These are phyloP conservation scores for Solanum clarkiae DNA, from an alignment of 257 asterid genomes.

Conservation along the genomic window DNA sequence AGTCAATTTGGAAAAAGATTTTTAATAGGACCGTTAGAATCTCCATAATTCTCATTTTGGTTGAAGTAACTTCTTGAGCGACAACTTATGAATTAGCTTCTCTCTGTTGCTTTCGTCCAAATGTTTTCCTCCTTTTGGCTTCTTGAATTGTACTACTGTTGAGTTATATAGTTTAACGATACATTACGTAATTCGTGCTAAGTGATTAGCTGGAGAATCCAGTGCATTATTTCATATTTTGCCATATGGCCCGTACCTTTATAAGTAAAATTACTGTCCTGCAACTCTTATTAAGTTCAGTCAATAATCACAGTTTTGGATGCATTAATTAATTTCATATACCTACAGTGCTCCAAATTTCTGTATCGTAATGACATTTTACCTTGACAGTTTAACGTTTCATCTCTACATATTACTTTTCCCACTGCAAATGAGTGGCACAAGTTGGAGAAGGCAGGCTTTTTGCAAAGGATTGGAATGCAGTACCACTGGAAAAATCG, in stretches of 20 bases:
- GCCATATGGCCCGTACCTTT: not conserved
- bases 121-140: not conserved
- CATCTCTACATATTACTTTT: conserved; percentile 90
- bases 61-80: not conserved
- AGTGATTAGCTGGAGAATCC: not conserved
- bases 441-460: conserved; percentile 66
- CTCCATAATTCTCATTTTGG: not conserved
- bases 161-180: not conserved
- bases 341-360: not conserved
- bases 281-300: not conserved
- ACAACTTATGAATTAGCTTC: not conserved
- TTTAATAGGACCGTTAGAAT: not conserved
- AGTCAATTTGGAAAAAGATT: not conserved
- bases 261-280: not conserved
- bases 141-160: not conserved
- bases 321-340: not conserved
- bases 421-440: conserved; percentile 57
- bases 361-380: not conserved
- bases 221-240: not conserved
- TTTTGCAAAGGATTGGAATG: conserved; percentile 86
- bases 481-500: conserved; percentile 95
- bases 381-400: conserved; percentile 63
- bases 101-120: not conserved
- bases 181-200: not conserved
- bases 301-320: not conserved